Evolutionary conservation across 2,329 filamentous ascomycete species (phyloP), one percentile per base, ranked within the genome.

Genomic region (Penicillium sp.): DNA sequence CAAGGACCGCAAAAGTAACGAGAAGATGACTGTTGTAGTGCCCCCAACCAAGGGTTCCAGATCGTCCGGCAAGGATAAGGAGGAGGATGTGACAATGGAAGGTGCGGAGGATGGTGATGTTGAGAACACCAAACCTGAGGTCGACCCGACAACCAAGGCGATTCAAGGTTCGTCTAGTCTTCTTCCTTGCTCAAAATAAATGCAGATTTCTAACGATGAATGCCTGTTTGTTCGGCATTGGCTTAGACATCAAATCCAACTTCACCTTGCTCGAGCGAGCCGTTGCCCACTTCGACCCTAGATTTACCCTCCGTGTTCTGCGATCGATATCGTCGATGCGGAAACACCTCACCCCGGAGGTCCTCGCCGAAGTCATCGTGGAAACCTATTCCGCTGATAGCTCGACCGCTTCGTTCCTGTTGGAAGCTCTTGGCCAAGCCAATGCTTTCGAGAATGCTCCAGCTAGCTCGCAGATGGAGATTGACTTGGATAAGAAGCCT

Each of bases 261-360:
- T 97, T 97, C 72, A 85, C 86, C 50, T 84, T 99, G 62, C 84
- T 99, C 70, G 92, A 97, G 70, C 89, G 91, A 69, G 94, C 92
- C 63, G 93, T 99, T 62, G 83, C 87, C 62, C 86, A 95, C 67
- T 99, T 97, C 75, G 94, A 99, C 77, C 86, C 92, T 57, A 88
- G 94, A 80, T 99, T 97, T 78, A 91, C 93, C 55, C 88, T 99
- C 61, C 86, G 94, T 71, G 94, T 94, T 59, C 84, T 99, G 61
- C 89, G 94, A 69, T 96, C 92, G 67, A 96, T 97, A 78, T 96
- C 94, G 38, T 92, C 91, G 53, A 87, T 97, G 73, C 91, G 94
- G 74, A 97, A 97, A 82, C 86, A 90, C 64, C 83, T 96, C 65
- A 90, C 88, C 14, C 84, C 89, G 56, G 89, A 93, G 65, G 87